Evolutionary conservation across 495 filamentous ascomycete genomes (phyloP).

Genomic region (Podospora pseudocomata): DNA sequence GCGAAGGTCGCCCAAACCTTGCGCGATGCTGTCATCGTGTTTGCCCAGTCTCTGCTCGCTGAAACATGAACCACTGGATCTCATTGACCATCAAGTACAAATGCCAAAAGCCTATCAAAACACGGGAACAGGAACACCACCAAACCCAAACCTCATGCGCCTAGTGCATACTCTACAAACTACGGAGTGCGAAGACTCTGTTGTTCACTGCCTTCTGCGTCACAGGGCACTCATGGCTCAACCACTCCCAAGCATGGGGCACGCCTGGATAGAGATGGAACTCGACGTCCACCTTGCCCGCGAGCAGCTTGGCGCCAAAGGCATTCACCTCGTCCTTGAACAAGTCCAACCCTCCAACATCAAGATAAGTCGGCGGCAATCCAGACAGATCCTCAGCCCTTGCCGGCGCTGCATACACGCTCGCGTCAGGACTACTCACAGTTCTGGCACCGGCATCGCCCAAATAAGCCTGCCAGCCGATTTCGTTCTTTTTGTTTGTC

Average conservation of each 20-base stretch:
- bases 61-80: neutral
- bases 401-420: conserved; percentile 40
- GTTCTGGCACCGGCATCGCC: conserved; percentile 18
- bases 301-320: conserved; percentile 39
- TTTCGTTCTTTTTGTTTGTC: conserved; percentile 31
- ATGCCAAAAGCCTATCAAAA: neutral
- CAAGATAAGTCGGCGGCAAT: conserved; percentile 38
- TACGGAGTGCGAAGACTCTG: conserved; percentile 16
- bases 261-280: conserved; percentile 51
- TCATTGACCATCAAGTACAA: neutral
- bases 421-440: conserved; percentile 20
- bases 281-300: conserved; percentile 41
- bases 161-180: conserved; percentile 11
- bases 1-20: conserved; percentile 56
- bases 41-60: conserved; percentile 17
- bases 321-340: conserved; percentile 44
- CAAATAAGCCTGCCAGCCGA: conserved; percentile 36
- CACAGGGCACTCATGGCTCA: conserved; percentile 1
- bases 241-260: conserved; percentile 45
- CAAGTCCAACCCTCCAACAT: conserved; percentile 38
- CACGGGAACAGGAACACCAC: neutral
- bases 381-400: conserved; percentile 31
- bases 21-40: conserved; percentile 30
- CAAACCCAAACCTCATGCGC: neutral
- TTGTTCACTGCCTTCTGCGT: conserved; percentile 20